phyloP scores from a whole-genome alignment of 208 protist species.

The Leishmania lainsoni region DNA sequence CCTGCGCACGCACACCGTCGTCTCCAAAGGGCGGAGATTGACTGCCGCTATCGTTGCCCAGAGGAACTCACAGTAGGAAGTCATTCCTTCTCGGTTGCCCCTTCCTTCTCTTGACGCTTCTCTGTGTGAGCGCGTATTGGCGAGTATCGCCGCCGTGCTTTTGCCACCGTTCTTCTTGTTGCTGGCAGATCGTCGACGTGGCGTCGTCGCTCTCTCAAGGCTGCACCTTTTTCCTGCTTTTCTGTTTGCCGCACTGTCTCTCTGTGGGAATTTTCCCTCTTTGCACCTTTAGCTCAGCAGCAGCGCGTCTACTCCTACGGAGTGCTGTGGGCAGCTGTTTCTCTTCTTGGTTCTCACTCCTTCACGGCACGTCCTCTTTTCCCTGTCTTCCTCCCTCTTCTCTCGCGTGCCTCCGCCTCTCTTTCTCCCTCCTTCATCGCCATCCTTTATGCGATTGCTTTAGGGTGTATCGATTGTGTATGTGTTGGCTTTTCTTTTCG shows the following conservation, averaged over 20 bases:
- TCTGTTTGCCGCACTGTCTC: slow-evolving; percentile 7
- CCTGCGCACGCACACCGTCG: neutral
- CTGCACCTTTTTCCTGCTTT: slow-evolving; percentile 2
- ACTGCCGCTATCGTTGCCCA: neutral
- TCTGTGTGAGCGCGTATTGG: neutral
- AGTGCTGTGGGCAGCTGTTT: neutral
- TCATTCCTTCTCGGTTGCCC: neutral
- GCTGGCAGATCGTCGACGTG: neutral
- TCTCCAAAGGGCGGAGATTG: neutral
- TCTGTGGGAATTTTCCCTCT: neutral
- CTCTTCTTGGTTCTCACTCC: neutral
- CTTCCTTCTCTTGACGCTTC: neutral
- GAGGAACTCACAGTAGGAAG: neutral
- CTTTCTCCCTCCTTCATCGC: neutral
- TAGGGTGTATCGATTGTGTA: neutral
- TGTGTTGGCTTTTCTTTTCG: neutral
- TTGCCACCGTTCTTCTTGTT: neutral
- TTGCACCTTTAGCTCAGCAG: slow-evolving; percentile 1
- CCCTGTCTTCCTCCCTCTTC: neutral
- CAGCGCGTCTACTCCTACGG: neutral
- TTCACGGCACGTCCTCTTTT: neutral
- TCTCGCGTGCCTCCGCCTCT: neutral
- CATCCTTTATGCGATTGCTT: neutral
- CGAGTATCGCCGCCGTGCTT: neutral
- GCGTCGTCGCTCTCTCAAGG: neutral